Base-by-base conservation (phyloP, 1,139 yeast genomes). In the Sugiyamaella neomexicana region DNA sequence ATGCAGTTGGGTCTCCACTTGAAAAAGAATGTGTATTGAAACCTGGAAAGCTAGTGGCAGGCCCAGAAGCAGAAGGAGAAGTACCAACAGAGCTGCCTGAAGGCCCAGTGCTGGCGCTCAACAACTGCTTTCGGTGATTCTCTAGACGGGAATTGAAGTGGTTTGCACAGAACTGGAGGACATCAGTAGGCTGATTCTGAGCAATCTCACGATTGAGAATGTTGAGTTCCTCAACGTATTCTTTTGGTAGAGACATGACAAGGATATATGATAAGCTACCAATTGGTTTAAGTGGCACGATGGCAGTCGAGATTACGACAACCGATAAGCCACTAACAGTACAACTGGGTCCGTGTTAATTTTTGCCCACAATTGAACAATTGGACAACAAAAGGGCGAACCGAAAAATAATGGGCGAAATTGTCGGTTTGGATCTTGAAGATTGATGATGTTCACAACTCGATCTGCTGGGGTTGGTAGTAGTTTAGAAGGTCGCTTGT, bases 141-240 rank as follows among this genome's bases (percentile, higher is more conserved):
- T 42, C 48, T 58, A 86, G 73, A 60, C 83, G 80, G 50, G 76
- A 68, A 65, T 79, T 80, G 73, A 86, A 86, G 70, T 83, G 85
- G 67, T 83, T 80, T 58, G 88, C 86, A 65, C 91, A 84, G 71
- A 86, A 87, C 68, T 86, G 91, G 58, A 86, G 70, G 31, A 86
- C 75, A 66, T 86, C 91, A 16, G 75, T 69, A 1, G 95, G 95
- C 62, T 83, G 80, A 64, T 82, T 80, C 53, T 78, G 74, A 53
- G 77, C 74, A 58, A 86, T 75, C 68, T 84, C 89, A 64, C 76
- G 78, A 69, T 83, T 84, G 68, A 85, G 81, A 59, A 76, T 81
- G 64, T 80, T 79, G 69, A 85, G 76, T 69, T 84, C 89, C 56
- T 80, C 70, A 53, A 73, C 68, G 62, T 77, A 78, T 46, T 74